Evolutionary conservation across 2,329 filamentous ascomycete species (phyloP).

Genomic region (Alternaria atra): DNA sequence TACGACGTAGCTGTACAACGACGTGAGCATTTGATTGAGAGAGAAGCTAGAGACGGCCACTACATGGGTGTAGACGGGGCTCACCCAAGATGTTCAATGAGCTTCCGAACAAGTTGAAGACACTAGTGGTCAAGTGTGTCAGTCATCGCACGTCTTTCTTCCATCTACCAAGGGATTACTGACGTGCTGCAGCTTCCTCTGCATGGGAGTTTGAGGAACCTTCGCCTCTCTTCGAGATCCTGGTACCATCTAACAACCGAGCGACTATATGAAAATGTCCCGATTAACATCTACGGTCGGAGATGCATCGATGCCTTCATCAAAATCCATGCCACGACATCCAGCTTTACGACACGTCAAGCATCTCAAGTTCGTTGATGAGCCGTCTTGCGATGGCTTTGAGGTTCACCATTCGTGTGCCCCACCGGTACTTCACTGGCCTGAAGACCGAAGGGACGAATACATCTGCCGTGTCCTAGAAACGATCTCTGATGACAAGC

Average conservation of each 20-base stretch:
- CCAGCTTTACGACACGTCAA: background rate
- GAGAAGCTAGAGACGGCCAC: background rate
- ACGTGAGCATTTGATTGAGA: background rate
- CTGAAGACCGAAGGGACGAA: background rate
- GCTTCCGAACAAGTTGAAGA: background rate
- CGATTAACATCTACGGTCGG: background rate
- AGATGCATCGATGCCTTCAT: background rate
- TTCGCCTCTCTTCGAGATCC: background rate
- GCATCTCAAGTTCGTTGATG: background rate
- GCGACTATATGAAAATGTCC: background rate
- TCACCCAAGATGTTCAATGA: background rate
- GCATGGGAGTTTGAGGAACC: background rate
- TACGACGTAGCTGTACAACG: background rate
- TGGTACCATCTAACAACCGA: background rate
- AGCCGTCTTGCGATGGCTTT: background rate
- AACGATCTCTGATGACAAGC: background rate
- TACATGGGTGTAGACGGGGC: background rate
- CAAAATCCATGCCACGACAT: background rate
- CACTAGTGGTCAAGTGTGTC: background rate
- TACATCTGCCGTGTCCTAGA: background rate
- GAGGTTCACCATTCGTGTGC: no score
- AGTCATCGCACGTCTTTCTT: background rate
- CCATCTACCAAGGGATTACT: background rate
- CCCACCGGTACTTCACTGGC: no score
- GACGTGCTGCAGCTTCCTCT: background rate